Base-by-base conservation (phyloP, 2,329 filamentous ascomycete genomes). In the Calonectria hongkongensis region DNA sequence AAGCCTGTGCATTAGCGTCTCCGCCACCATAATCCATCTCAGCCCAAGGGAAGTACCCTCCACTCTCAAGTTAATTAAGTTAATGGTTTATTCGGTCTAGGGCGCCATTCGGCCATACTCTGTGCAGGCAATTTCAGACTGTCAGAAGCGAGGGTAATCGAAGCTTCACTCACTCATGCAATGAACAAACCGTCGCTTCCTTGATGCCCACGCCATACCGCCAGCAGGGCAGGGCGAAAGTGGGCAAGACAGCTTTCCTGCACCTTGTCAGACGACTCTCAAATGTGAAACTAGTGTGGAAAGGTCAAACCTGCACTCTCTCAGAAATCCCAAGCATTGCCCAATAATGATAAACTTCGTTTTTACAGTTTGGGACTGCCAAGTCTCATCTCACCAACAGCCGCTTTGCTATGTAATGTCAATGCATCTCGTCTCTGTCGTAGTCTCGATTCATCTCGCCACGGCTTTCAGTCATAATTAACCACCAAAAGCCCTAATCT, bases 1-100 rank as follows among this genome's bases (percentile, higher is more conserved):
- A 74, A 74, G 69, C 73, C 76, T 64, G 64, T 79, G 76, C 78
- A 79, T 79, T 79, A 79, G 78, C 74, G 72, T 45, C 67, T 68
- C 72, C 70, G 56, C 68, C 36, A 73, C 60, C 48, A 73, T 54
- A 33, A 33, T 47, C 28, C 28, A 65, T 65, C 43, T 65, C n/a
- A 5, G 30, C 45, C 45, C n/a, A 65, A 21, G n/a, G n/a, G 16
- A 65, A 36, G 4, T 15, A 36, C 45, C 15, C 45, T 50, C 15
- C 28, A 18, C 18, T 8, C 16, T 64, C 27, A 36, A 3, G 25
- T 13, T 18, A 63, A 25, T 43, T 30, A 12, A 47, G 3, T 21
- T 47, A 2, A 21, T 21, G n/a, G 6, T 33, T 33, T 33, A 5
- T 33, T 25, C n/a, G 18, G 13, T 30, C 51, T 36, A n/a, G 51